A percentile compares a stretch with the other conserved stretches of the same genome.
phyloP scores from a whole-genome alignment of 768 basidiomycete genomes.

The Mycena alexandri region DNA sequence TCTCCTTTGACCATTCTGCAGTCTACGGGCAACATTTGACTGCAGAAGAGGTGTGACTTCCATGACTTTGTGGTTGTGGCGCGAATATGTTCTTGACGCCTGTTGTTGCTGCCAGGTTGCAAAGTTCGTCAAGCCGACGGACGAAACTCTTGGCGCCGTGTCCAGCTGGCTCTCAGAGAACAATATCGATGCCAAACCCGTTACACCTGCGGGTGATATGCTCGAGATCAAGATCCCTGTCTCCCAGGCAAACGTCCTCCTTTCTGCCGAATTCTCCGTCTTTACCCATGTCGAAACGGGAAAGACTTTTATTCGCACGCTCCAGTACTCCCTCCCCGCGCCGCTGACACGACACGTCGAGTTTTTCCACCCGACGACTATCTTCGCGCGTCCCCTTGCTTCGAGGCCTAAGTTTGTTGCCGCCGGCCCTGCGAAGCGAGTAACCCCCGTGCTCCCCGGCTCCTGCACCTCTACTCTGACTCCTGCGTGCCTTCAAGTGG shows the following conservation, averaged over 20 bases:
- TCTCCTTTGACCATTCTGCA: neutral
- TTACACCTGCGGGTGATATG: constrained; percentile 41
- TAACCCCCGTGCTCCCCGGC: constrained; percentile 33
- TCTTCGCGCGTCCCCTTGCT: constrained; percentile 22
- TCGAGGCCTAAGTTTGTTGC: constrained; percentile 1
- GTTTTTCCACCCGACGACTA: constrained; percentile 40
- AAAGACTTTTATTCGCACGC: constrained; percentile 35
- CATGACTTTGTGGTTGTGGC: neutral
- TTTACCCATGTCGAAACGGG: constrained; percentile 27
- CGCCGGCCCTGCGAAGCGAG: constrained; percentile 1
- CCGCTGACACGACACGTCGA: constrained; percentile 30
- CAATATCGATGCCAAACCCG: constrained; percentile 40
- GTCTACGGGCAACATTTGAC: constrained; percentile 16
- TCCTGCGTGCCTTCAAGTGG: constrained; percentile 37
- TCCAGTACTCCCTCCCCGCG: constrained; percentile 39
- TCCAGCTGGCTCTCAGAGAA: constrained; percentile 51
- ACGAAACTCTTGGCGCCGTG: constrained; percentile 48
- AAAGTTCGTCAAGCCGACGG: constrained; percentile 50
- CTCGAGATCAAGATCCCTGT: constrained; percentile 37
- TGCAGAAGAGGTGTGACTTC: neutral
- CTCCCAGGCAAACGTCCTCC: constrained; percentile 37
- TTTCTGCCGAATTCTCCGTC: constrained; percentile 35
- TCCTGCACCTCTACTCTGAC: constrained; percentile 35
- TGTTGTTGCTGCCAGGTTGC: constrained; percentile 44
- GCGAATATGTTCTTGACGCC: neutral